Percentiles rank a stretch among this genome's conserved stretches.
Conservation (phyloP, 192 early-diverging fungal genomes). For the Coemansia sp. region DNA sequence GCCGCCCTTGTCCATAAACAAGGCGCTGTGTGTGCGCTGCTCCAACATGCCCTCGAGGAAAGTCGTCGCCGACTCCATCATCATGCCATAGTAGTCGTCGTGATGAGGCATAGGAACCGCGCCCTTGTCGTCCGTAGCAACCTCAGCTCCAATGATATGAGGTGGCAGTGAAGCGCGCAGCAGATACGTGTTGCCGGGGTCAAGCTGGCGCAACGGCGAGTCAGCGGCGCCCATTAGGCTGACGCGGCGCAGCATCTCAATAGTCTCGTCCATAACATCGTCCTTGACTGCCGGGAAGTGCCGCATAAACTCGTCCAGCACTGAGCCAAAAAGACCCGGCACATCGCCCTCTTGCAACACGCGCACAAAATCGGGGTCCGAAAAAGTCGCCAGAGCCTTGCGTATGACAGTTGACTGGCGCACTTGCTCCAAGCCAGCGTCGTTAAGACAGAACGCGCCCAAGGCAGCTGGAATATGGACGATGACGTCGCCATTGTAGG, state of each 20-base stretch:
- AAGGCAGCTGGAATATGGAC: constrained; percentile 87
- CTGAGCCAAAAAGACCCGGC: constrained; percentile 78
- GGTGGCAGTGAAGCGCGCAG: constrained; percentile 19
- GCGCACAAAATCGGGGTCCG: constrained; percentile 73
- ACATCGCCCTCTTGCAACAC: constrained; percentile 82
- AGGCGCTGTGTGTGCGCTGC: constrained; percentile 44
- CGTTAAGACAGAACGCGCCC: constrained; percentile 95
- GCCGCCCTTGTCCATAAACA: constrained; percentile 51
- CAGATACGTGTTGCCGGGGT: constrained; percentile 50
- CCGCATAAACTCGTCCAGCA: constrained; percentile 93
- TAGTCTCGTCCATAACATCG: constrained; percentile 69
- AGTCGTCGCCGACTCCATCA: constrained; percentile 57
- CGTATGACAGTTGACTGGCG: constrained; percentile 68
- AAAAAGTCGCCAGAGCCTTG: constrained; percentile 77
- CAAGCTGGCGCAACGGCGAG: constrained; percentile 27
- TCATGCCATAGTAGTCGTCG: constrained; percentile 61
- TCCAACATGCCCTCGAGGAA: constrained; percentile 55
- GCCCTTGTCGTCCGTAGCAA: not conserved
- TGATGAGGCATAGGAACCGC: constrained; percentile 22
- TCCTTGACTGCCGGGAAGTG: constrained; percentile 89
- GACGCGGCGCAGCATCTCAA: constrained; percentile 68
- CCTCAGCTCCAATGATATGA: not conserved
- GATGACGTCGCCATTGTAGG: constrained; percentile 78
- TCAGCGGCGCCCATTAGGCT: constrained; percentile 60
- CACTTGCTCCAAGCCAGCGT: constrained; percentile 82